Evolutionary conservation across 306 rosid genomes (phyloP).

Genomic region (Gastrolobium villosum): DNA sequence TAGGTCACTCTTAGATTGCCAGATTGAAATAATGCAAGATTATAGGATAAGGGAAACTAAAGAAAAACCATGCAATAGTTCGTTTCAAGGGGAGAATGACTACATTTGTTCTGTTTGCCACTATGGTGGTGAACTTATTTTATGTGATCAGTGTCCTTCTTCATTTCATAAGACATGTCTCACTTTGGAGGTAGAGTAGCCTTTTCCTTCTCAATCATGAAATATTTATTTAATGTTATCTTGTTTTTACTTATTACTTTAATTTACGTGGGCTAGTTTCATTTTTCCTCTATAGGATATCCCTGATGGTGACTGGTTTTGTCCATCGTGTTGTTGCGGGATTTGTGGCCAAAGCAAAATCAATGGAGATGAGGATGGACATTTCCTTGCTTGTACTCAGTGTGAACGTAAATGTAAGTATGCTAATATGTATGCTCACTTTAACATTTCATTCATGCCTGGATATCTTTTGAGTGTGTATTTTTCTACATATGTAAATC

Average conservation of each 20-base stretch:
- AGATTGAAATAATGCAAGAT: slow-evolving; percentile 55
- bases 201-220: slow-evolving; percentile 34
- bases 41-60: slow-evolving; percentile 39
- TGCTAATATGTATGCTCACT: background rate
- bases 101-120: slow-evolving; percentile 81
- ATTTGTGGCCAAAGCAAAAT: slow-evolving; percentile 65
- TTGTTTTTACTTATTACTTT: background rate
- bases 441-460: slow-evolving; percentile 25
- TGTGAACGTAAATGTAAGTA: slow-evolving; percentile 81
- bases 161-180: slow-evolving; percentile 77
- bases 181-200: slow-evolving; percentile 70
- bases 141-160: slow-evolving; percentile 89
- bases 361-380: slow-evolving; percentile 51
- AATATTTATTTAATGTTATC: slow-evolving; percentile 5
- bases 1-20: slow-evolving; percentile 73
- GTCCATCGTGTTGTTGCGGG: slow-evolving; percentile 84
- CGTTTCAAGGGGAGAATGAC: slow-evolving; percentile 63
- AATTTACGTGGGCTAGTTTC: slow-evolving; percentile 18
- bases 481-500: slow-evolving; percentile 17
- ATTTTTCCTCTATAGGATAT: slow-evolving; percentile 61
- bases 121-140: slow-evolving; percentile 82
- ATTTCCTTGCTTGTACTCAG: slow-evolving; percentile 67
- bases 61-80: slow-evolving; percentile 34
- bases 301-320: slow-evolving; percentile 93
- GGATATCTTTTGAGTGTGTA: slow-evolving; percentile 15